These are phyloP conservation scores for Athelia psychrophila DNA, from an alignment of 1,284 basidiomycete genomes.

Conservation along the genomic window DNA sequence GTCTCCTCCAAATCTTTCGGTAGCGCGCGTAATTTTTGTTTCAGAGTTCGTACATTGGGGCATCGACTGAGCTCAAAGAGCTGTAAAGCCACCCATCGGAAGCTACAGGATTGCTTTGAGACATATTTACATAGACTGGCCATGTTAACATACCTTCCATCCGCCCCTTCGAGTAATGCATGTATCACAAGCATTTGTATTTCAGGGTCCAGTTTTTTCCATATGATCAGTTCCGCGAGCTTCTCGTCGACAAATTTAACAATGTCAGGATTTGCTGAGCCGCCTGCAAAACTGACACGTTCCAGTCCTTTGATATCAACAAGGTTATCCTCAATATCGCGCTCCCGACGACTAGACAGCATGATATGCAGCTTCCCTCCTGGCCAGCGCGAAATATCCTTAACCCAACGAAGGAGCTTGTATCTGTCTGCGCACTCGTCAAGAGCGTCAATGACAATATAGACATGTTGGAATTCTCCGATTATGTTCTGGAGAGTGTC, in stretches of 20 bases:
- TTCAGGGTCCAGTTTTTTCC: neutral
- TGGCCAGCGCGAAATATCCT: neutral
- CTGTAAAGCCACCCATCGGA: neutral
- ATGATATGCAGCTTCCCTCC: neutral
- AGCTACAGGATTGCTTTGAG: neutral
- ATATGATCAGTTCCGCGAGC: neutral
- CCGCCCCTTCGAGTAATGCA: neutral
- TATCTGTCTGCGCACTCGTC: neutral
- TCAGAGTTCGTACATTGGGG: neutral
- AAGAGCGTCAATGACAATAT: constrained; percentile 1
- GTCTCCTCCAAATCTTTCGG: neutral
- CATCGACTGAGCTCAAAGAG: neutral
- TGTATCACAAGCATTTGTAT: neutral
- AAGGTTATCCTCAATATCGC: neutral
- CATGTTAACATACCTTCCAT: neutral
- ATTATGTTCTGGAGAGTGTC: neutral
- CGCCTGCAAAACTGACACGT: neutral
- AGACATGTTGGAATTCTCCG: neutral
- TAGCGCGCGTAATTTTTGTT: neutral
- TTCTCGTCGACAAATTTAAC: neutral
- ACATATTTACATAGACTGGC: neutral
- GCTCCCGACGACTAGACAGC: neutral
- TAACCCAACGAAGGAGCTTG: neutral
- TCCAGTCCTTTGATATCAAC: too few relatives aligned
- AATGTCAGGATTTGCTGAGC: neutral